A percentile compares a stretch with the other conserved stretches of the same genome.
Evolutionary conservation across 331 rosid genomes (phyloP).

Genomic region (Spiraea crenata): DNA sequence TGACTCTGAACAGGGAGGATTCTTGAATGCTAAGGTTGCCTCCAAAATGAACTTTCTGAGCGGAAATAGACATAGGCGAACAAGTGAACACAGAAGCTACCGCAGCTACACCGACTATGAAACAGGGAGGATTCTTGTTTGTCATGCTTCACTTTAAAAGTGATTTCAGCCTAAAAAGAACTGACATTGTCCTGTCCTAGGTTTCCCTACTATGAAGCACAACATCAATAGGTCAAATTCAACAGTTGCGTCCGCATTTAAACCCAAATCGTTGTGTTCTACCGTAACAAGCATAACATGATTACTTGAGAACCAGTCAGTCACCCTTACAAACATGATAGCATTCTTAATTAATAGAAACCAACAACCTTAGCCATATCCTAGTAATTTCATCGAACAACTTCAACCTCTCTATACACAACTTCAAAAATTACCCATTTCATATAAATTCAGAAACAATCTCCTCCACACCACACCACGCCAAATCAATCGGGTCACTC

Average conservation of each 20-base stretch:
- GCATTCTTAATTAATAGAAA: background rate
- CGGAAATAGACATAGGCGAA: background rate
- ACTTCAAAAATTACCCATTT: background rate
- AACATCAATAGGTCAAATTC: background rate
- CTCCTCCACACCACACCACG: background rate
- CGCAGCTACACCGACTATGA: too few species aligned
- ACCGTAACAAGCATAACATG: background rate
- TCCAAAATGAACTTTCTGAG: background rate
- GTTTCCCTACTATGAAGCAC: background rate
- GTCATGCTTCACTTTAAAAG: background rate
- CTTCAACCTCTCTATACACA: too few species aligned
- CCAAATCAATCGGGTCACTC: background rate
- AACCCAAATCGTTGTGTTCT: background rate
- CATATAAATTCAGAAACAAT: background rate
- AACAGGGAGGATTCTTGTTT: too few species aligned
- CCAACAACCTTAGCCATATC: conserved; percentile 25
- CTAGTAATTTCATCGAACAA: too few species aligned
- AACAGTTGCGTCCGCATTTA: background rate
- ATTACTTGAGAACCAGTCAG: background rate
- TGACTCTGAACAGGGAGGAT: too few species aligned
- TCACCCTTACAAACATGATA: background rate
- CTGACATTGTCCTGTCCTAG: background rate
- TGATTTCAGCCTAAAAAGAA: background rate
- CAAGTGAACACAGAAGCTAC: background rate
- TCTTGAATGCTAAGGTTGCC: background rate